Base-by-base conservation (phyloP, 2,329 filamentous ascomycete species). In the Scortechinia acanthostroma region DNA sequence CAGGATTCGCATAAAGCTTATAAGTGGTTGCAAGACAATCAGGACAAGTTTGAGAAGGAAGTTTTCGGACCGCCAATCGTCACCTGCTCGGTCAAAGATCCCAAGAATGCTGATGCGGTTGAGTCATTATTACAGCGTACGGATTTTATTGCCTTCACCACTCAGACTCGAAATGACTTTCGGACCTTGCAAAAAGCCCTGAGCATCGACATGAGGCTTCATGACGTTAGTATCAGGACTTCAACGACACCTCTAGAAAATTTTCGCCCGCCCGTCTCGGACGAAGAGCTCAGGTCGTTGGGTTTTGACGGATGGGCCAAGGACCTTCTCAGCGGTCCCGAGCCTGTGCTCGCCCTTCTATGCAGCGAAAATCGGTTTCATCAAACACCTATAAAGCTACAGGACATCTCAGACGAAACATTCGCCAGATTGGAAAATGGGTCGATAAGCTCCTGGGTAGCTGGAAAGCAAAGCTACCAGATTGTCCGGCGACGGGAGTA, bases 281-380 rank as follows among this genome's bases (percentile, higher is more conserved):
- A 58, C 4, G 69, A 80, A 5, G 70, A 88, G 44, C 62, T 89
- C 46, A 55, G 56, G 44, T 48, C 55, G 33, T 47, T 80, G 61
- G 89, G 89, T 0, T 77, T 98, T 43, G 85, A 94, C 50, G 82
- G 84, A 2, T 95, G 86, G 66, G 82, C 89, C 1, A 71, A 87
- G 21, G 86, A 97, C 56, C 88, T 77, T 47, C 58, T 98, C 4
- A 74, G 83, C 23, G 93, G 91, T 0, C 94, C 94, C 0, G 80
- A 84, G 1, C 76, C 87, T 2, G 88, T 98, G 1, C 67, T 97
- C 23, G 85, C 88, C 4, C 93, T 95, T 86, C 76, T 98, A 19
- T 96, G 90, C 61, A 76, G 80, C 13, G 83, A 87, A 52, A 78
- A 75, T 47, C 74, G 69, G 45, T 62, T 96, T 4, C 80, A 95